Evolutionary conservation across 2,329 filamentous ascomycete genomes (phyloP), one percentile per base, ranked within the genome.

Genomic region (Daldinia sp.): DNA sequence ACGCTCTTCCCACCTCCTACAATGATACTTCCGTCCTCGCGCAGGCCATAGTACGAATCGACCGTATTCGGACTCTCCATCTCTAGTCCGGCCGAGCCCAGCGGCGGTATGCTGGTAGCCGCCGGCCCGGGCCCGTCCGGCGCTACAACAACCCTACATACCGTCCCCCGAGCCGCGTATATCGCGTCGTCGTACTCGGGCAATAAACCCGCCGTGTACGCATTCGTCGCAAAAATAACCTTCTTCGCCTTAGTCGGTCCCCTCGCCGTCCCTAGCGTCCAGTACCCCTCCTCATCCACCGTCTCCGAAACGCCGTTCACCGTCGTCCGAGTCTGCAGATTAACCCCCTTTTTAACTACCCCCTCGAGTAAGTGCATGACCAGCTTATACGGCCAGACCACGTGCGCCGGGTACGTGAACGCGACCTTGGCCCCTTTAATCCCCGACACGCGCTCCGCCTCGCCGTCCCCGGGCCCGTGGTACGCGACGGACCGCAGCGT

Each of bases 191-290:
- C 78, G 74, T 90, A 91, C 61, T 84, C 76, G 0, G 89, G 89
- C 1, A 89, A 79, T 5, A 93, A 76, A 12, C 85, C 83, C 0
- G 88, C 85, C 0, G 89, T 91, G 76, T 92, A 92, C 12, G 82
- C 90, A 72, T 93, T 93, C 1, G 88, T 92, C 15, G 90, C 89
- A 48, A 91, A 82, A 18, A 92, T 80, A 13, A 92, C 81, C 37
- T 84, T 84, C 28, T 80, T 81, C 1, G 90, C 82, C 9, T 72
- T 76, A 59, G 90, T 84, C 0, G 68, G 75, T 10, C 90, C 90
- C 20, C 89, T 83, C 0, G 81, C 75, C 2, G 89, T 91, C 9
- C 81, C 74, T 1, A 89, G 77, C 1, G 76, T 81, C 80, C 85
- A 88, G n/a, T 71, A 69, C 9, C 75, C 74, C 9, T 74, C 71